Evolutionary conservation across 495 filamentous ascomycete species (phyloP).

Genomic region (Xanthoparmelia taractica): DNA sequence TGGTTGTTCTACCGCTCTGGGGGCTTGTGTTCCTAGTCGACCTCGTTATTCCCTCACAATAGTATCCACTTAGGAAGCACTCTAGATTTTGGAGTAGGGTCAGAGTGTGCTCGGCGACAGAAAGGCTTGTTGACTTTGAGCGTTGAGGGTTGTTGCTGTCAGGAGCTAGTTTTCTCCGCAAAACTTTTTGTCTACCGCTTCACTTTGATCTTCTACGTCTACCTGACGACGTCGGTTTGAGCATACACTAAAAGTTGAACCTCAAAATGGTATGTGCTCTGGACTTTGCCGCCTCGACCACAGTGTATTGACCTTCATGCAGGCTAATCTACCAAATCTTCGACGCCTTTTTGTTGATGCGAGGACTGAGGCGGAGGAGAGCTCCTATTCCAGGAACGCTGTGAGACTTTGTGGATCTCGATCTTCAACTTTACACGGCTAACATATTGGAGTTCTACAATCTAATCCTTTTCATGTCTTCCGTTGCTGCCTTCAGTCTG

Average conservation of each 20-base stretch:
- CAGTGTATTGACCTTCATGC: constrained; percentile 1
- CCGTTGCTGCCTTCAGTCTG: constrained; percentile 85
- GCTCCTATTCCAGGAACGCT: constrained; percentile 85
- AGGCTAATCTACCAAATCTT: constrained; percentile 90
- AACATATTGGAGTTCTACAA: constrained; percentile 75
- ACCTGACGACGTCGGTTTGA: background rate
- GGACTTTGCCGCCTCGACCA: background rate
- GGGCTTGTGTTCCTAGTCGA: background rate
- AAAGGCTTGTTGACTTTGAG: background rate
- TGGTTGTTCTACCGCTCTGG: background rate
- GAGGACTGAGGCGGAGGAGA: constrained; percentile 86
- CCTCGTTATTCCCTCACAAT: background rate
- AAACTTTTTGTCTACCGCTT: background rate
- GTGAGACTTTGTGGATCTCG: constrained; percentile 44
- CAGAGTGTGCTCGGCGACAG: background rate
- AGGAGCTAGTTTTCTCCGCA: background rate
- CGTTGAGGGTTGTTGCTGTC: background rate
- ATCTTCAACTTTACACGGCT: constrained; percentile 10
- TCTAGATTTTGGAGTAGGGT: background rate
- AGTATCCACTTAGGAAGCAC: too few species aligned
- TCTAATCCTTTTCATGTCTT: constrained; percentile 88
- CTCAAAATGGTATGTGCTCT: constrained; percentile 4
- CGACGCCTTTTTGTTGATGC: constrained; percentile 95
- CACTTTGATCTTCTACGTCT: background rate
- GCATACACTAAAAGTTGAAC: background rate